Evolutionary conservation across 148 eudicot genomes (phyloP).

Genomic region (Euryodendron excelsum): DNA sequence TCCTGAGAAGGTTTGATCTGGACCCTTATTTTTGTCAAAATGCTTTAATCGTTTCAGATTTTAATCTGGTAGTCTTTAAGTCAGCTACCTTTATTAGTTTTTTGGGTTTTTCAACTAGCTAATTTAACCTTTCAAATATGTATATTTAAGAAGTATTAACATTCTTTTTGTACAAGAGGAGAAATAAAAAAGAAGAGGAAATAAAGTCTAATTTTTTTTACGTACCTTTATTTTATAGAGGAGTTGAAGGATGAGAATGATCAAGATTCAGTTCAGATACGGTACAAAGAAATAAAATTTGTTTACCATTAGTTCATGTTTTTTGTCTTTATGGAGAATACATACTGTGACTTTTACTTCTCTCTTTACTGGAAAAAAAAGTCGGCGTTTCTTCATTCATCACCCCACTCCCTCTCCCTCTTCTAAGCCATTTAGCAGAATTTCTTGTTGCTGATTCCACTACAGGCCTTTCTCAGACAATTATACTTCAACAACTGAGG

Average conservation of each 20-base stretch:
- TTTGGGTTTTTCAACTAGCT: too few relatives aligned
- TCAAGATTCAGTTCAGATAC: too few relatives aligned
- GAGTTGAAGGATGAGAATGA: too few relatives aligned
- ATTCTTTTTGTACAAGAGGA: too few relatives aligned
- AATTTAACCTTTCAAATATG: too few relatives aligned
- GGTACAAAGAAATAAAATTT: too few relatives aligned
- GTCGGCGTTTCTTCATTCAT: not conserved
- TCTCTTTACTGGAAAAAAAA: not conserved
- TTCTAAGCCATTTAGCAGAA: not conserved
- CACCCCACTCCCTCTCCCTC: not conserved
- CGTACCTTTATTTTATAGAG: too few relatives aligned
- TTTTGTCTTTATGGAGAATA: too few relatives aligned
- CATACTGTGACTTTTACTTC: not conserved
- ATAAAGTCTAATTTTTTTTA: too few relatives aligned
- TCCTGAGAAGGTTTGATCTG: conserved; percentile 45
- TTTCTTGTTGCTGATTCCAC: conserved; percentile 6
- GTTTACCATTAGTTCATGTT: too few relatives aligned
- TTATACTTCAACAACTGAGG: conserved; percentile 24
- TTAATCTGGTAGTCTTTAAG: not conserved
- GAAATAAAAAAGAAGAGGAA: too few relatives aligned
- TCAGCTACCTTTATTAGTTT: conserved; percentile 1
- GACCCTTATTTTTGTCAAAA: conserved; percentile 3
- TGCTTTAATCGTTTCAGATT: not conserved
- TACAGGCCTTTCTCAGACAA: conserved; percentile 41
- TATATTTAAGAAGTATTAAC: too few relatives aligned